Base-by-base conservation (phyloP, 148 eudicot species). In the Oxyria digyna region DNA sequence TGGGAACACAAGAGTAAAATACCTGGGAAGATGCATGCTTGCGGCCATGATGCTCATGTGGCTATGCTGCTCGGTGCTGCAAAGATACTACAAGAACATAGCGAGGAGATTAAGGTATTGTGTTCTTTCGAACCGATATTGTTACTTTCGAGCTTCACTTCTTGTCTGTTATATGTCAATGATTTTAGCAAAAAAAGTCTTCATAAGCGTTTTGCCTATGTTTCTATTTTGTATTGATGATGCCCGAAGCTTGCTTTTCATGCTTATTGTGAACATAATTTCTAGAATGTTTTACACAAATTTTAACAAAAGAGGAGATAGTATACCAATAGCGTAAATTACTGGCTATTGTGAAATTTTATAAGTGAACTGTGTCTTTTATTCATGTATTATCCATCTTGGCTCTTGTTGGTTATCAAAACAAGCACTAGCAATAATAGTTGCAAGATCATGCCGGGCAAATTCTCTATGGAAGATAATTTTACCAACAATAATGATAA, bases 41-140 rank as follows among this genome's bases (percentile, higher is more conserved):
- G 87, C 65, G 87, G 85, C 35, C 87, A 84, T 65, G 87, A 84
- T 64, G 82, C 87, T 13, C 87, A 84, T 74, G 81, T 84, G 40
- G 81, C 87, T 9, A 84, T 81, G 85, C 78, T 81, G 68, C 83
- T 84, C 68, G 85, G 85, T 24, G 87, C 87, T 46, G 87, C 87
- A 12, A 84, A 79, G 77, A 70, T 84, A 72, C 85, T 84, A 67
- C 83, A 81, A 62, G 70, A 84, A 68, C 74, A 75, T 63, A 78
- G 71, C n/a, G 29, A 62, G 40, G 78, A 84, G 55, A 66, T 84
- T 12, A 74, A 81, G 85, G 87, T 84, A 35, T 71, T 55, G 45
- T 57, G 37, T 15, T 59, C 27, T 46, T 13, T 15, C 9, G 14
- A 29, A 59, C 6, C 37, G 21, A 59, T 59, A 29, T 31, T 59